These are phyloP conservation scores for Dichotomopilus funicola DNA, from an alignment of 2,329 filamentous ascomycete genomes.

Conservation along the genomic window DNA sequence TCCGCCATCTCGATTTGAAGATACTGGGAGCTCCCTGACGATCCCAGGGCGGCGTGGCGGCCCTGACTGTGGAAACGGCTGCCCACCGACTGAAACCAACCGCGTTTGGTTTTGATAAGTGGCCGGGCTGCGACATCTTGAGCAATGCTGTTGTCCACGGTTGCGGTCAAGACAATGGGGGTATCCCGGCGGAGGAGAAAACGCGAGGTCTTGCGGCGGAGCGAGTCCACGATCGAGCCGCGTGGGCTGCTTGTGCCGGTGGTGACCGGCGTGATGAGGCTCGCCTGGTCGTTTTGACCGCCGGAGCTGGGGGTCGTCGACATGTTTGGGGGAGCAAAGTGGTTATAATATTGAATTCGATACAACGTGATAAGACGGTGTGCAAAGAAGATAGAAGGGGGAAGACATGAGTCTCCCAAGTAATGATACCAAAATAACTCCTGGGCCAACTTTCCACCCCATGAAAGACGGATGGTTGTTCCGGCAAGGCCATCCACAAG, in stretches of 20 bases:
- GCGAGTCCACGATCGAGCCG: not conserved
- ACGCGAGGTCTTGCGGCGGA: slow-evolving; percentile 8
- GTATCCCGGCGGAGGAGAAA: not conserved
- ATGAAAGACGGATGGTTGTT: not conserved
- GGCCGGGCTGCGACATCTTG: not conserved
- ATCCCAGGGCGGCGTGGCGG: not conserved
- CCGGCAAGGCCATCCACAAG: too few species aligned
- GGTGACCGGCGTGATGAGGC: not conserved
- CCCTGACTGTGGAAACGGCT: not conserved
- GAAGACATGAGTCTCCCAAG: not conserved
- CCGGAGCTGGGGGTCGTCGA: not conserved
- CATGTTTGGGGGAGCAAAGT: not conserved
- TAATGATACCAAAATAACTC: not conserved
- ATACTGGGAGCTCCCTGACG: not conserved
- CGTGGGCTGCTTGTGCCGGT: not conserved
- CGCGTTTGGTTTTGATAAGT: not conserved
- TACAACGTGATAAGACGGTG: not conserved
- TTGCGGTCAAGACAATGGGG: not conserved
- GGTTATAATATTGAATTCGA: not conserved
- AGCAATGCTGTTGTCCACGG: not conserved
- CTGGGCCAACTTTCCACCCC: not conserved
- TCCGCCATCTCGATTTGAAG: not conserved
- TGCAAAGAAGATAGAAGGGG: not conserved
- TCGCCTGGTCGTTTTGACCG: not conserved
- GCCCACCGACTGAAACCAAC: slow-evolving; percentile 7